These are phyloP conservation scores for Plasmodium sp. DNA, from an alignment of 169 alveolate genomes.

Conservation along the genomic window DNA sequence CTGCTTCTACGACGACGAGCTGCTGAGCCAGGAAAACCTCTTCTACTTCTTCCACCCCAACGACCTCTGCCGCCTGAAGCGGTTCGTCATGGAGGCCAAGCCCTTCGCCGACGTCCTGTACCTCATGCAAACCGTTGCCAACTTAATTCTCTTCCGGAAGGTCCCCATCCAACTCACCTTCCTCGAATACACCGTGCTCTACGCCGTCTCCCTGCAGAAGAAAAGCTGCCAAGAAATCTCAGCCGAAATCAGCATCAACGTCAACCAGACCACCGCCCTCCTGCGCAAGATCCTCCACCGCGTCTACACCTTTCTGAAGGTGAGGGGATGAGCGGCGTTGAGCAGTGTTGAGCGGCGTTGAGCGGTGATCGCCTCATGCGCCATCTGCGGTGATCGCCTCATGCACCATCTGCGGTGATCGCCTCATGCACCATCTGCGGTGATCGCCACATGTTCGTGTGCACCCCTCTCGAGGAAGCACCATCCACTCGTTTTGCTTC, in stretches of 20 bases:
- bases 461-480: neutral
- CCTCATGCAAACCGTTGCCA: conserved; percentile 31
- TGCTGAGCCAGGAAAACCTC: neutral
- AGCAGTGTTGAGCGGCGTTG: too few species aligned
- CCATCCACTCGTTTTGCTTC: neutral
- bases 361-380: too few species aligned
- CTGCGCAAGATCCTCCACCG: conserved; percentile 60
- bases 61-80: conserved; percentile 62
- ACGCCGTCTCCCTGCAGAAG: conserved; percentile 70
- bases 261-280: conserved; percentile 43
- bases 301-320: conserved; percentile 46
- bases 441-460: neutral
- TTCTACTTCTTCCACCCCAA: conserved; percentile 61
- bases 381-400: neutral
- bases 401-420: neutral
- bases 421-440: neutral
- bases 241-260: conserved; percentile 32
- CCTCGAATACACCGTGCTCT: conserved; percentile 64
- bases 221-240: conserved; percentile 34
- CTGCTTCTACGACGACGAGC: conserved; percentile 12
- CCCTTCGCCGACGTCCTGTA: conserved; percentile 18
- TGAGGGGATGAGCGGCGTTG: neutral
- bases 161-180: conserved; percentile 29
- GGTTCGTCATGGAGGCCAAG: conserved; percentile 51
- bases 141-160: conserved; percentile 55